Conservation (phyloP, 2,329 filamentous ascomycete species). For the Penicillium sumatraense region DNA sequence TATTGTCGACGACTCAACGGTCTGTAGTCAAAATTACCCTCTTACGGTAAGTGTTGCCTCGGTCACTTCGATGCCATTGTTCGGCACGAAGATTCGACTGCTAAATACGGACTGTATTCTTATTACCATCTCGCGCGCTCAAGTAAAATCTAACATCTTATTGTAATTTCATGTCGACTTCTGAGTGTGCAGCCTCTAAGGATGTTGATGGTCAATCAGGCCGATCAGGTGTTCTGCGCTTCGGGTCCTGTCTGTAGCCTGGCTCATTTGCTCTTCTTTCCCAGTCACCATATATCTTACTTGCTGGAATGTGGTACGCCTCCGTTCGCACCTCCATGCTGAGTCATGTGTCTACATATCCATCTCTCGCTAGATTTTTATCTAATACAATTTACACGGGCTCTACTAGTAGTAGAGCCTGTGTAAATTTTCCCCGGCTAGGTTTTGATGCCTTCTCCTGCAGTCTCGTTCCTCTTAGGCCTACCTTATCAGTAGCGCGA, state of each 20-base stretch:
- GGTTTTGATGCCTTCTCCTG: too few species aligned
- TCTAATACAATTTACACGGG: too few species aligned
- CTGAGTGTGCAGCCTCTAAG: conserved; percentile 10
- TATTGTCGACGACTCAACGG: not conserved
- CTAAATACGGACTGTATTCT: conserved; percentile 6
- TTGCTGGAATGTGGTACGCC: too few species aligned
- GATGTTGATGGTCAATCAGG: not conserved
- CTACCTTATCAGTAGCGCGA: too few species aligned
- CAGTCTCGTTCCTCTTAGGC: too few species aligned
- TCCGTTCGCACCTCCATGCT: too few species aligned
- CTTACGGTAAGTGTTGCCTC: not conserved
- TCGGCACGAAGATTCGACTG: conserved; percentile 3
- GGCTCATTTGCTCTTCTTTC: conserved; percentile 5
- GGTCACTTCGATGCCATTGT: conserved; percentile 2
- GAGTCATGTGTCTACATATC: too few species aligned
- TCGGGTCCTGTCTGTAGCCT: conserved; percentile 7
- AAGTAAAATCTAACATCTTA: conserved; percentile 13
- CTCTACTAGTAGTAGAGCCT: too few species aligned
- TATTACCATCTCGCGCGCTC: conserved; percentile 1
- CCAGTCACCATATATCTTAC: not conserved
- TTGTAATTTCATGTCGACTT: conserved; percentile 3
- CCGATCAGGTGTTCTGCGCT: not conserved
- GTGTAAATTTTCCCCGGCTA: too few species aligned
- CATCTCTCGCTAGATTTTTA: too few species aligned
- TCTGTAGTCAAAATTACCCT: conserved; percentile 3